Base-by-base conservation (phyloP, 2,329 filamentous ascomycete genomes). In the Colletotrichum karsti region DNA sequence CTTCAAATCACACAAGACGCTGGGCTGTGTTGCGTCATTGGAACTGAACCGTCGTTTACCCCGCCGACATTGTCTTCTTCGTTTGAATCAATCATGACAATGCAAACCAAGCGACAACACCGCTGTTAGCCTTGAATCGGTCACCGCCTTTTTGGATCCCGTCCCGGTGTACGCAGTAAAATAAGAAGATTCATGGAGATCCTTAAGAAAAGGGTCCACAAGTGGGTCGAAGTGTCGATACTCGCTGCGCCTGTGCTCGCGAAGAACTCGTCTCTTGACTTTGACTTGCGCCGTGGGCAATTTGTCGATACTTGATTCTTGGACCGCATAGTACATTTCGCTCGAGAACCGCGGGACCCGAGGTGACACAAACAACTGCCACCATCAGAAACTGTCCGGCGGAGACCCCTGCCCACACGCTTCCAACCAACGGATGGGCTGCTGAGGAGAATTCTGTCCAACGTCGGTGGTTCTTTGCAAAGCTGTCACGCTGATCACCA, bases 101-200 rank as follows among this genome's bases (percentile, higher is more conserved):
- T 28, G 24, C 12, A 41, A 9, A 18, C n/a, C 28, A 55, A 37
- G 12, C 12, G 37, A 13, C 18, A 13, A 15, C 26, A 18, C 13
- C 55, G 35, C 18, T 20, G 22, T 55, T 33, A 24, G 30, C 18
- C 24, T 42, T 48, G 33, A 63, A 50, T 35, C 58, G 50, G 57
- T 62, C 63, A 66, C 63, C 63, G 63, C 63, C 50, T 35, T 66
- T n/a, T 66, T 63, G 63, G 12, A 37, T 18, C 24, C 57, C n/a
- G 6, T 30, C 12, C 24, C 13, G 13, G 39, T 46, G 39, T n/a
- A n/a, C n/a, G n/a, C n/a, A 62, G 28, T n/a, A n/a, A n/a, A n/a
- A n/a, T n/a, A n/a, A 18, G 20, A n/a, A 62, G 22, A 30, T 66
- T 66, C 39, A 13, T 61, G 48, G 55, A 58, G 28, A 61, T 66